Base-by-base conservation (phyloP, 73 alveolate species). In the Paramecium biaurelia region DNA sequence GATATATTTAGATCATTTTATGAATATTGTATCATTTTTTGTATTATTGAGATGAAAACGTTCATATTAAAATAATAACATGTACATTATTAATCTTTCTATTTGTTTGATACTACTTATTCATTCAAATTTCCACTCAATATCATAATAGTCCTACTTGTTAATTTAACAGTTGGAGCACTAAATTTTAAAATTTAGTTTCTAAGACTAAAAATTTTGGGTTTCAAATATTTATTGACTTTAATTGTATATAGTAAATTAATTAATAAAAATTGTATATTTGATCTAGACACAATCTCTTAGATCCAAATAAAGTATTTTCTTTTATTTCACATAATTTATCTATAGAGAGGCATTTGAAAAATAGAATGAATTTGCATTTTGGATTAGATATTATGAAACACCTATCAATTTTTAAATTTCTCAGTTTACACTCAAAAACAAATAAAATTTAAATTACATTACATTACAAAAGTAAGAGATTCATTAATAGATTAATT, bases 221-320 rank as follows among this genome's bases (percentile, higher is more conserved):
- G 6, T 30, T 20, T 38, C 53, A 41, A 76, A 18, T 20, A 76
- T 23, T 76, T 76, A 28, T 38, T 28, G n/a, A 76, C 26, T 76
- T 76, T 74, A 21, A 76, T 32, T n/a, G n/a, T n/a, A n/a, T 8
- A 24, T 14, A 7, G 70, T 15, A 45, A 41, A 23, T 41, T 76
- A 47, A 38, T 42, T 15, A 26, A 28, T 70, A n/a, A 26, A 6
- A 5, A 41, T 38, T 10, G 67, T 38, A 7, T 76, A 42, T 58
- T 76, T 76, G 2, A 76, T 21, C 7, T 28, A 38, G 12, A 76
- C 47, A 76, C 38, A 76, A 45, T 76, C 89, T 42, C 89, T 41
- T 41, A 74, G 89, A 76, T 76, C 89, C 89, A 76, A 41, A 42
- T 41, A 76, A 11, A 76, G 53, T 38, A 76, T 76, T 41, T 76